Conservation (phyloP, 2,329 filamentous ascomycete genomes). For the Aureobasidium melanogenum region DNA sequence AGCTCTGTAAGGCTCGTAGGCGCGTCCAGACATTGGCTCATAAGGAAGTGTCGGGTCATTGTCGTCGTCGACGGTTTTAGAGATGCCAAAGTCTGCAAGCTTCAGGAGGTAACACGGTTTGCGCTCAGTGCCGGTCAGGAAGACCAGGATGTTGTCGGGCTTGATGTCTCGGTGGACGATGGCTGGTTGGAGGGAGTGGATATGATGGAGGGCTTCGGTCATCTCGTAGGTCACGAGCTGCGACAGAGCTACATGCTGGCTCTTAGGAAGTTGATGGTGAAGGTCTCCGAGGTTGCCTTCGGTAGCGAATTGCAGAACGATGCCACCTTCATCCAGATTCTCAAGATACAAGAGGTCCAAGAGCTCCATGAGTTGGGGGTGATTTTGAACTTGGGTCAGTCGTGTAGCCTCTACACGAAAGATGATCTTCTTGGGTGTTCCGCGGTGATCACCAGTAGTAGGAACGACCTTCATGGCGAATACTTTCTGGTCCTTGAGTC, state of each 20-base stretch:
- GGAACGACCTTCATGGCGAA: background rate
- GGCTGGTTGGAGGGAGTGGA: background rate
- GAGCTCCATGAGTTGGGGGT: background rate
- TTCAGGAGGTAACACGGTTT: background rate
- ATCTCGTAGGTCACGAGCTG: background rate
- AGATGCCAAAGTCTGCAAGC: constrained; percentile 1
- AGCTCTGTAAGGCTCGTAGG: background rate
- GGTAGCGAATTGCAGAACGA: background rate
- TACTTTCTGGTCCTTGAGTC: background rate
- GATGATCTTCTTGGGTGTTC: background rate
- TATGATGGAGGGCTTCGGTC: background rate
- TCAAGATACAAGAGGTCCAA: background rate
- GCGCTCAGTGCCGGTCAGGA: background rate
- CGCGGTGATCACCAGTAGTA: background rate
- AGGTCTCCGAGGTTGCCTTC: background rate
- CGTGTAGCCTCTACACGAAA: background rate
- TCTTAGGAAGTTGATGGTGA: background rate
- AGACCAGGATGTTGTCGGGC: constrained; percentile 9
- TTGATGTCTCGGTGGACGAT: constrained; percentile 12
- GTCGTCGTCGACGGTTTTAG: background rate
- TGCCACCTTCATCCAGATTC: background rate
- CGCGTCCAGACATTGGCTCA: background rate
- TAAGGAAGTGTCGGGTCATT: background rate
- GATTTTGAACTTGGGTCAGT: background rate
- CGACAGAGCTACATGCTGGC: background rate